Percentiles rank a stretch among this genome's conserved stretches.
These are phyloP conservation scores for Lachancea nothofagi DNA, from an alignment of 805 yeast species.

Conservation along the genomic window DNA sequence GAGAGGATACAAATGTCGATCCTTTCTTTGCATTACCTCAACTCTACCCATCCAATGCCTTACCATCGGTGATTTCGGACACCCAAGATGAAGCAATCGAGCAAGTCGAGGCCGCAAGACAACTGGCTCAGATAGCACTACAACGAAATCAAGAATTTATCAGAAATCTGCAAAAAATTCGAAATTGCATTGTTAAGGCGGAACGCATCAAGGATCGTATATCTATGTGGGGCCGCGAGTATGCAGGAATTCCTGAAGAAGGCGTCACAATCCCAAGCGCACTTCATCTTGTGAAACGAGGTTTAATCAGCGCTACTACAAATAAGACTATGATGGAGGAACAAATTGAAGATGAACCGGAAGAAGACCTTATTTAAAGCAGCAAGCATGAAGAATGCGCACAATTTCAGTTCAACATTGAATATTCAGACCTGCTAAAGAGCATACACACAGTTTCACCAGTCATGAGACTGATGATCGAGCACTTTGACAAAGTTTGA, in stretches of 20 bases:
- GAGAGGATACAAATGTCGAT: no score
- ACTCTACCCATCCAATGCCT: slow-evolving; percentile 25
- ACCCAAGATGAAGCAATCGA: slow-evolving; percentile 42
- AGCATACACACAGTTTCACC: no score
- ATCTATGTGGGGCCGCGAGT: slow-evolving; percentile 79
- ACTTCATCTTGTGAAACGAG: slow-evolving; percentile 32
- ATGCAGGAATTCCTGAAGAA: slow-evolving; percentile 58
- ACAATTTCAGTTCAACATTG: no score
- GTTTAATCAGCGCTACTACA: slow-evolving; percentile 34
- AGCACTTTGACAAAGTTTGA: slow-evolving; percentile 38
- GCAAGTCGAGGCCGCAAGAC: slow-evolving; percentile 64
- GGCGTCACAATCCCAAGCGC: slow-evolving; percentile 36
- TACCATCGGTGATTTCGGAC: slow-evolving; percentile 14
- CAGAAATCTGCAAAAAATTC: slow-evolving; percentile 64
- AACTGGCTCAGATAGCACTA: slow-evolving; percentile 67
- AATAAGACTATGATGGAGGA: slow-evolving; percentile 32
- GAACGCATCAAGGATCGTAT: slow-evolving; percentile 67
- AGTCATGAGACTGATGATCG: slow-evolving; percentile 32
- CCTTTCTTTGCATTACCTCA: slow-evolving; percentile 65
- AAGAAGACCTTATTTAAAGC: no score
- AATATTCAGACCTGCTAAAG: no score
- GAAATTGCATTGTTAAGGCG: slow-evolving; percentile 74
- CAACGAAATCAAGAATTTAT: slow-evolving; percentile 86
- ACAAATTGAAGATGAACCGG: slow-evolving; percentile 22
- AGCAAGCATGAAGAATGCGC: no score